Evolutionary conservation across 2,329 filamentous ascomycete genomes (phyloP).

Genomic region (Sporothrix dimorphospora): DNA sequence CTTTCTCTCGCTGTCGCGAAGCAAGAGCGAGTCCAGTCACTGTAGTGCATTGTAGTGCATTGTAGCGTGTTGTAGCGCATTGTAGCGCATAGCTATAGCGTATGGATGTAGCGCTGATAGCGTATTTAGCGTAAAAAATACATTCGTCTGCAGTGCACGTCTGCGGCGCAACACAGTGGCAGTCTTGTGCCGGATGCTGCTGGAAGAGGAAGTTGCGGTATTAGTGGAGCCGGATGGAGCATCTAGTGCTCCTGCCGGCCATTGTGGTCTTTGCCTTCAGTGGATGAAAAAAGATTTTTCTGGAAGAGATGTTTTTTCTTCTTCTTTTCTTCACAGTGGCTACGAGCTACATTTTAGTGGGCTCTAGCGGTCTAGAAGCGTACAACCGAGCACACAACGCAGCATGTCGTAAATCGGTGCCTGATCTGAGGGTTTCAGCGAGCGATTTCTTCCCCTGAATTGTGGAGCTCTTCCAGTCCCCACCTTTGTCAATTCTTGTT

Average conservation of each 20-base stretch:
- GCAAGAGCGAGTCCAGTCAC: neutral
- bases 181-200: neutral
- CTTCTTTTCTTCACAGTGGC: neutral
- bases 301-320: neutral
- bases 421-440: conserved; percentile 10
- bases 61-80: neutral
- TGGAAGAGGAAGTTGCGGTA: neutral
- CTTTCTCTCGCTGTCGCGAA: no score
- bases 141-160: no score
- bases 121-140: conserved; percentile 11
- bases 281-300: neutral
- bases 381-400: neutral
- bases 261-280: neutral
- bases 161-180: neutral
- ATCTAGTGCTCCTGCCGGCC: neutral
- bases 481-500: conserved; percentile 5
- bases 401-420: neutral
- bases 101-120: conserved; percentile 2
- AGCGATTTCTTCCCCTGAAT: conserved; percentile 1
- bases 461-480: neutral
- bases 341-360: conserved; percentile 21
- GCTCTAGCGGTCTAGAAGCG: neutral
- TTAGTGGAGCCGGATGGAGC: neutral
- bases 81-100: neutral
- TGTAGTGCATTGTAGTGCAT: neutral